A percentile compares a stretch with the other conserved stretches of the same genome.
These are phyloP conservation scores for Emericellopsis atlantica DNA, from an alignment of 2,329 filamentous ascomycete species.

Conservation along the genomic window DNA sequence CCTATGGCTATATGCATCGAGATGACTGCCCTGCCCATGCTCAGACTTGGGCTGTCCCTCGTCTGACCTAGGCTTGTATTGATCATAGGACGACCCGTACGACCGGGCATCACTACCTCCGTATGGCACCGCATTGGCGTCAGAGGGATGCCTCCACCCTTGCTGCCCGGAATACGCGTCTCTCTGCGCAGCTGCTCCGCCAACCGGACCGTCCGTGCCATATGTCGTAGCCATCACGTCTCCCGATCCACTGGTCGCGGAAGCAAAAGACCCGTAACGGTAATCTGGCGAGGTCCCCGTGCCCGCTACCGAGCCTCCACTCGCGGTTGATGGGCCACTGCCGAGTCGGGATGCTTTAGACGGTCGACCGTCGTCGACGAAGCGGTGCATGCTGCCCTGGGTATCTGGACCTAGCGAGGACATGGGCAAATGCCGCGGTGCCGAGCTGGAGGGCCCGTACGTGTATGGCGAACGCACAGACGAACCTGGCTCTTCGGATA, in stretches of 20 bases:
- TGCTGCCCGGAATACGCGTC: slow-evolving; percentile 41
- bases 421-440: slow-evolving; percentile 36
- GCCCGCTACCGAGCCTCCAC: slow-evolving; percentile 31
- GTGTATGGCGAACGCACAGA: slow-evolving; percentile 41
- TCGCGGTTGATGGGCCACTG: slow-evolving; percentile 40
- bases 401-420: slow-evolving; percentile 25
- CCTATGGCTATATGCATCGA: slow-evolving; percentile 23
- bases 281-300: slow-evolving; percentile 41
- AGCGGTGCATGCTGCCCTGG: slow-evolving; percentile 40
- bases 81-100: slow-evolving; percentile 34
- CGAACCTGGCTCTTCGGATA: slow-evolving; percentile 31
- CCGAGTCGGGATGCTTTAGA: slow-evolving; percentile 43
- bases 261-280: slow-evolving; percentile 35
- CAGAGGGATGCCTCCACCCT: slow-evolving; percentile 39
- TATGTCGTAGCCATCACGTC: slow-evolving; percentile 19
- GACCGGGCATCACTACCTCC: slow-evolving; percentile 29
- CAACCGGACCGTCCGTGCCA: slow-evolving; percentile 15
- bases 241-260: slow-evolving; percentile 13
- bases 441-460: slow-evolving; percentile 37
- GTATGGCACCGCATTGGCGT: slow-evolving; percentile 30
- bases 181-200: slow-evolving; percentile 17
- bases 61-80: slow-evolving; percentile 27
- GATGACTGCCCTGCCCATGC: slow-evolving; percentile 17
- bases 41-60: slow-evolving; percentile 5
- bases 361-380: slow-evolving; percentile 43